phyloP scores from a whole-genome alignment of 345 rosid genomes.

The Eucalyptus tenuipes region DNA sequence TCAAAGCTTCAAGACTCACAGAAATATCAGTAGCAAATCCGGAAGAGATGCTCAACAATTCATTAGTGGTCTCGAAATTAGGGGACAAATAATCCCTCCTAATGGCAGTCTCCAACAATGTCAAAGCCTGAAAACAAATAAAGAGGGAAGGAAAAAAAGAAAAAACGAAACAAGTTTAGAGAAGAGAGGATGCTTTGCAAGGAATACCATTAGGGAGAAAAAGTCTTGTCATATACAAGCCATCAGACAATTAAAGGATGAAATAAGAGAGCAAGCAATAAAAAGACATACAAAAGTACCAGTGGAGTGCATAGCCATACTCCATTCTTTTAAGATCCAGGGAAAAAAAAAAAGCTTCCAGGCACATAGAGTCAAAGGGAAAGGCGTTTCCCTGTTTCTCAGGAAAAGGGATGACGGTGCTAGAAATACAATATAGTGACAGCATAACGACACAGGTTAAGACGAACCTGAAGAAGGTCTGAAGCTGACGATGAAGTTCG shows the following conservation, averaged over 20 bases:
- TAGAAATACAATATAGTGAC: neutral
- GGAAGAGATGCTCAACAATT: conserved; percentile 25
- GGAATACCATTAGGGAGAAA: neutral
- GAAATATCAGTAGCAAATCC: neutral
- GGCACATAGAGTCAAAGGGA: neutral
- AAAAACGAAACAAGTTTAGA: neutral
- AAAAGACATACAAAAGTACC: neutral
- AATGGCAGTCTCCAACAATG: conserved; percentile 44
- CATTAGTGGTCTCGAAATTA: conserved; percentile 55
- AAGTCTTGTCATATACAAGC: neutral
- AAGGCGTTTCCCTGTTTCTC: neutral
- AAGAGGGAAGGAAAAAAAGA: too few species aligned
- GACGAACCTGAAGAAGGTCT: conserved; percentile 51
- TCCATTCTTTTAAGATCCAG: neutral
- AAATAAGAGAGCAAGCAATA: neutral
- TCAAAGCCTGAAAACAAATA: conserved; percentile 29
- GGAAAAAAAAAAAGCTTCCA: neutral
- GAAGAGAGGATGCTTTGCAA: neutral
- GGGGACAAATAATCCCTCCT: conserved; percentile 54
- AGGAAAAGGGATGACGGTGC: neutral
- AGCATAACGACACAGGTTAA: neutral
- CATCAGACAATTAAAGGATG: neutral
- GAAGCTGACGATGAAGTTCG: conserved; percentile 43
- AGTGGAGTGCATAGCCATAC: neutral
- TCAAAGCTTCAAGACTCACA: conserved; percentile 5